phyloP scores from a whole-genome alignment of 2,329 filamentous ascomycete species.

The Monosporascus sp. region DNA sequence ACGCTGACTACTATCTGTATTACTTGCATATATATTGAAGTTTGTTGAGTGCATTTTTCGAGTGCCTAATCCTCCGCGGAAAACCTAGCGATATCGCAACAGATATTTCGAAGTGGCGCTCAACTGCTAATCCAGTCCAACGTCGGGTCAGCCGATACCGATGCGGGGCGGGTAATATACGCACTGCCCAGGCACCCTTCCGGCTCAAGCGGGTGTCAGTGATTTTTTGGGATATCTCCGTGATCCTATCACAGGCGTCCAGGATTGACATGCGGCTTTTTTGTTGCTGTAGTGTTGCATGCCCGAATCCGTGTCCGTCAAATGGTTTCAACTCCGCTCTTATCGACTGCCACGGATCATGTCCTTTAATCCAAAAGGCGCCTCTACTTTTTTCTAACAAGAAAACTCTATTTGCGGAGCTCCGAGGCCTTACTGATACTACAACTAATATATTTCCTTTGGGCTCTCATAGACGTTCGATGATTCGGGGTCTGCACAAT shows the following conservation, averaged over 20 bases:
- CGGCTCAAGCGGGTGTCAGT: not conserved
- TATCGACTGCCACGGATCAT: not conserved
- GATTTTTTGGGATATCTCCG: not conserved
- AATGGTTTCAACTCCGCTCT: not conserved
- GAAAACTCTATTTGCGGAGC: too few relatives aligned
- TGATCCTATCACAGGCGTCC: not conserved
- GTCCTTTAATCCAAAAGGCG: too few relatives aligned
- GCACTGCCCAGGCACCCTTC: not conserved
- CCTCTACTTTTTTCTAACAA: too few relatives aligned
- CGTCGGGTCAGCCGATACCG: not conserved
- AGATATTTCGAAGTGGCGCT: not conserved
- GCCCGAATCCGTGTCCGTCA: not conserved
- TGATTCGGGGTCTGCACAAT: too few relatives aligned
- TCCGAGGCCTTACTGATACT: too few relatives aligned
- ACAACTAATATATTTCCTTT: too few relatives aligned
- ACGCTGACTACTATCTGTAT: too few relatives aligned
- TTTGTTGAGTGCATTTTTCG: too few relatives aligned
- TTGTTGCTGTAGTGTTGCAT: conserved; percentile 3
- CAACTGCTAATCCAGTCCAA: not conserved
- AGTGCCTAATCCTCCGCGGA: too few relatives aligned
- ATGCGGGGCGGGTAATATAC: not conserved
- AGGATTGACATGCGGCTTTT: conserved; percentile 10
- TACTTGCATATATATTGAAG: too few relatives aligned
- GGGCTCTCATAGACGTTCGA: too few relatives aligned
- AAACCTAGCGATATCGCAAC: not conserved